Conservation (phyloP, 306 rosid species). For the Cicer judaicum region DNA sequence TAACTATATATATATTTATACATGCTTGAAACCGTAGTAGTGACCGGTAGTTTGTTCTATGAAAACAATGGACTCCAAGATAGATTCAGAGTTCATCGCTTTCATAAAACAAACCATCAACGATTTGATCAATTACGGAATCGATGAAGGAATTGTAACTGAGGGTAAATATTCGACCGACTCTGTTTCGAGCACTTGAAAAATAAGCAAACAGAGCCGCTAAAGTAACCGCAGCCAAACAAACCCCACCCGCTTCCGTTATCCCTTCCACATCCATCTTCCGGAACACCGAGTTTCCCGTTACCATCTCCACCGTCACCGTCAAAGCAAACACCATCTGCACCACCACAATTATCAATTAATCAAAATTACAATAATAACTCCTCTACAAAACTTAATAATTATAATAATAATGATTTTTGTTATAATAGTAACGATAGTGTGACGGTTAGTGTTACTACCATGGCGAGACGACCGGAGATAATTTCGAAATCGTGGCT, state of each 20-base stretch:
- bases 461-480: conserved; percentile 98
- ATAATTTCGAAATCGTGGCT: conserved; percentile 90
- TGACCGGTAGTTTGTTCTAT: background rate
- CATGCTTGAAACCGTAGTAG: conserved; percentile 3
- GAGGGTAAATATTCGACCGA: conserved; percentile 68
- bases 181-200: conserved; percentile 72
- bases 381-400: background rate
- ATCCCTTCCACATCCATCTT: conserved; percentile 78
- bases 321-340: conserved; percentile 87
- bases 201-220: conserved; percentile 84
- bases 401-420: background rate
- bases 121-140: conserved; percentile 77
- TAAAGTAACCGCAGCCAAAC: conserved; percentile 72
- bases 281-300: conserved; percentile 81
- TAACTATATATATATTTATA: background rate
- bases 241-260: conserved; percentile 74
- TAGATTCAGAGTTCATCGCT: conserved; percentile 53
- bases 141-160: conserved; percentile 77
- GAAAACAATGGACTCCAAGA: too few relatives aligned
- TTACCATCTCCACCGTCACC: conserved; percentile 67
- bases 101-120: conserved; percentile 87
- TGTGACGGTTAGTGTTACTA: conserved; percentile 23
- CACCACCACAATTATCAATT: conserved; percentile 11
- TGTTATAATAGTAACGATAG: background rate
- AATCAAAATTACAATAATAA: too few relatives aligned